Conservation (phyloP, 2,329 filamentous ascomycete genomes). For the Coleophoma eucalyptorum region DNA sequence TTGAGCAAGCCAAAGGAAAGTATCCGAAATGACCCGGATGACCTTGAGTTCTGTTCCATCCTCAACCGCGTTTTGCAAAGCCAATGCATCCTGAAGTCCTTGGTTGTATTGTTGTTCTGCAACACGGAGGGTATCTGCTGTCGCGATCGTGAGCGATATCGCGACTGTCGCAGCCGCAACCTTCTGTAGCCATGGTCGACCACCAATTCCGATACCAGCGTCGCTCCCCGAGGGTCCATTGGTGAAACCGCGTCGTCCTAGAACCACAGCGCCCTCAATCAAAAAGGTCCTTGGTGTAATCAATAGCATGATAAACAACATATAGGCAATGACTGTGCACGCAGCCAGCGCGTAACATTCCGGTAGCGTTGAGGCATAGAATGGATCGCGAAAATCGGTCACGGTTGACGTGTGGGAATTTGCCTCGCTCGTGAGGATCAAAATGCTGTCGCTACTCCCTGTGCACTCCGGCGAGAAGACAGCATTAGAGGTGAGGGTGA, state of each 20-base stretch:
- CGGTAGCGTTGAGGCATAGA: conserved; percentile 90
- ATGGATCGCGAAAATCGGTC: conserved; percentile 71
- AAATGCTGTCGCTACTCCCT: conserved; percentile 23
- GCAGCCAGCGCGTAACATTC: conserved; percentile 91
- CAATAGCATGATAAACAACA: conserved; percentile 88
- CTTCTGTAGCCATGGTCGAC: conserved; percentile 90
- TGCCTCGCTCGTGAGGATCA: conserved; percentile 16
- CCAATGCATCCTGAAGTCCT: conserved; percentile 75
- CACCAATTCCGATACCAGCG: conserved; percentile 79
- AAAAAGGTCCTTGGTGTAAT: conserved; percentile 94
- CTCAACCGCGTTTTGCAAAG: conserved; percentile 75
- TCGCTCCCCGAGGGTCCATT: conserved; percentile 67
- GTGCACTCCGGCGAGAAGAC: conserved; percentile 46
- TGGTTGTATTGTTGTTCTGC: conserved; percentile 76
- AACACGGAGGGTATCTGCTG: conserved; percentile 83
- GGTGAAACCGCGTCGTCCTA: conserved; percentile 80
- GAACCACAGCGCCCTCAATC: conserved; percentile 76
- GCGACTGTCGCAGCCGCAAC: conserved; percentile 70
- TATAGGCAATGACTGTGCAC: conserved; percentile 86
- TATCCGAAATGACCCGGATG: conserved; percentile 89
- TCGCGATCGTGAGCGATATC: conserved; percentile 89
- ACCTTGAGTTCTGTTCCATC: conserved; percentile 83
- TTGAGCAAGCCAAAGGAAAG: conserved; percentile 95
- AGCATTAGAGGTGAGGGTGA: conserved; percentile 42
- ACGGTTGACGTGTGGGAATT: conserved; percentile 10